Evolutionary conservation across 257 asterid genomes (phyloP), one percentile per base, ranked within the genome.

Genomic region (Solanum gandarillasii): DNA sequence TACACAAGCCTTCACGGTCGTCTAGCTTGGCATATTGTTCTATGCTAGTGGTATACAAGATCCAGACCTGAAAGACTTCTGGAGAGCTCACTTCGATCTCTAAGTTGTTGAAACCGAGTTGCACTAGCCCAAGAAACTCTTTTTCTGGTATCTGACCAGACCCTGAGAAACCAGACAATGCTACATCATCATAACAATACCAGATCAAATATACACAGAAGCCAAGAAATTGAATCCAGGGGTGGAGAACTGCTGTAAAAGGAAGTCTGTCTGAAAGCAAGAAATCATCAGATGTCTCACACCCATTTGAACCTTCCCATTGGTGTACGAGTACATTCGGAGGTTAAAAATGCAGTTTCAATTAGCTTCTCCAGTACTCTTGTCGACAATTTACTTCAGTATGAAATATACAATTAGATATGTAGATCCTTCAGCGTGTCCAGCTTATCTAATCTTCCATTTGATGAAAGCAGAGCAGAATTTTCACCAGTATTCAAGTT

Each of bases 391-490:
- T 90, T 67, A 87, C 88, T 84, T 71, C 70, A 82, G 89, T 36
- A 83, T 21, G 52, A 60, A 58, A 85, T 35, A 70, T 68, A 79
- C 46, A 88, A 93, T 89, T 92, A 94, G 75, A 93, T 90, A 67
- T 74, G 91, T 38, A 95, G 94, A 87, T 92, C 92, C 94, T 92
- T 92, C 34, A 94, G 89, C 39, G 91, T 89, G 70, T 92, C 94
- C 86, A 89, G 86, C 81, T 92, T 92, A 89, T 92, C 98, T 35
- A 95, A 25, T 58, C 82, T 93, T 55, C 99, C 99, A 82, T 95
- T 97, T 31, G 95, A 86, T 9, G 96, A 86, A 35, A 89, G 46
- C 71, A 90, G 20, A 4, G 43, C 71, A 20, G 88, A 67, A 38
- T 58, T 83, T 78, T 87, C 89, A 90, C 87, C 90, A 31, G 92